Percentiles rank a stretch among this genome's conserved stretches.
Conservation (phyloP, 768 basidiomycete genomes). For the Boletus rubroflammeus region DNA sequence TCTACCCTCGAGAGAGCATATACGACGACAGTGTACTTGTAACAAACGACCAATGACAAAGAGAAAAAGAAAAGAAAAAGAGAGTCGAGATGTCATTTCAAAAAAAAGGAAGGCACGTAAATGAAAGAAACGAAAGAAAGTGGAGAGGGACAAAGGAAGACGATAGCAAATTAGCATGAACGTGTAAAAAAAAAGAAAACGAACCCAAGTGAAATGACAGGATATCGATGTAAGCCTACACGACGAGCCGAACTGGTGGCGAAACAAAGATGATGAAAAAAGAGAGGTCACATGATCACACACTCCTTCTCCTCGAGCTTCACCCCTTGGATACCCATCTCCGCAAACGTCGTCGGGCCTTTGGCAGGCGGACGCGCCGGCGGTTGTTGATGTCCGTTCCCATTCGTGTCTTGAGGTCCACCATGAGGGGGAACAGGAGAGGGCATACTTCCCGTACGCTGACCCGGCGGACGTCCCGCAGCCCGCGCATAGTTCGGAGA, state of each 20-base stretch:
- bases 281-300: slow-evolving; percentile 69
- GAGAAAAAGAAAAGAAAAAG: too few relatives aligned
- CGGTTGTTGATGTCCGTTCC: slow-evolving; percentile 5
- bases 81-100: background rate
- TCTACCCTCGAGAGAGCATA: background rate
- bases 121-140: background rate
- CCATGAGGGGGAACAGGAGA: slow-evolving; percentile 13
- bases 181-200: background rate
- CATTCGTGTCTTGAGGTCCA: background rate
- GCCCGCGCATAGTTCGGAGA: slow-evolving; percentile 27
- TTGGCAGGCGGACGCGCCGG: slow-evolving; percentile 13
- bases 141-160: background rate
- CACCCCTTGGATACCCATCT: slow-evolving; percentile 86
- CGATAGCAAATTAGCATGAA: background rate
- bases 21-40: background rate
- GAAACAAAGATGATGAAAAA: background rate
- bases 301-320: slow-evolving; percentile 82
- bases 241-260: background rate
- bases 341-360: slow-evolving; percentile 79
- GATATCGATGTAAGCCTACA: background rate
- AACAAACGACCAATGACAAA: background rate
- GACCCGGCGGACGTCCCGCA: slow-evolving; percentile 33
- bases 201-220: background rate
- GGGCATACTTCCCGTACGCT: slow-evolving; percentile 22
- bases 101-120: background rate